Conservation (phyloP, 2,329 filamentous ascomycete species). For the Fusarium euwallaceae region DNA sequence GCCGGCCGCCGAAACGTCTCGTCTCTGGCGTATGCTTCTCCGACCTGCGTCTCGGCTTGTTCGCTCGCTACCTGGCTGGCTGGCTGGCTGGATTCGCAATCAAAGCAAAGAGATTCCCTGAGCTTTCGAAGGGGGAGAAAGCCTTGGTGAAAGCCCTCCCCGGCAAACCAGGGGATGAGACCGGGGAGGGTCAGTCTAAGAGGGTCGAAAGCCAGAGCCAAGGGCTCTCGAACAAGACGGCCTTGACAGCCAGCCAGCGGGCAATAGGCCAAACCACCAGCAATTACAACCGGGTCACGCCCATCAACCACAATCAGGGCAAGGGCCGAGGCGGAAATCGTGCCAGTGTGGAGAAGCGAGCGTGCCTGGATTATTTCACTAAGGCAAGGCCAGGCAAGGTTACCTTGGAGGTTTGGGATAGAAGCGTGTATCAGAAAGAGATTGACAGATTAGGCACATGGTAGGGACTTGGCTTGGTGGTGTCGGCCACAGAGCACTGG, state of each 20-base stretch:
- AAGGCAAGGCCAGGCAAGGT: slow-evolving; percentile 37
- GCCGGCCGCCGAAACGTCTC: slow-evolving; percentile 41
- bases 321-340: slow-evolving; percentile 40
- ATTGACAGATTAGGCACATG: slow-evolving; percentile 45
- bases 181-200: slow-evolving; percentile 16
- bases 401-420: slow-evolving; percentile 31
- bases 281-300: slow-evolving; percentile 29
- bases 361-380: slow-evolving; percentile 60
- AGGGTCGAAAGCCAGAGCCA: slow-evolving; percentile 22
- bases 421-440: slow-evolving; percentile 60
- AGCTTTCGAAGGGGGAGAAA: not conserved
- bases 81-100: not conserved
- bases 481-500: slow-evolving; percentile 20
- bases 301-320: slow-evolving; percentile 35
- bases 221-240: slow-evolving; percentile 14
- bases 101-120: not conserved
- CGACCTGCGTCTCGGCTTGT: slow-evolving; percentile 35
- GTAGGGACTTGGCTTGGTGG: slow-evolving; percentile 15
- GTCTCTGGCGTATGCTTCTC: slow-evolving; percentile 19
- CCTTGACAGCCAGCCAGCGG: slow-evolving; percentile 6
- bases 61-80: not conserved
- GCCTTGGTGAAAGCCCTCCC: slow-evolving; percentile 25
- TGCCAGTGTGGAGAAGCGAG: slow-evolving; percentile 57
- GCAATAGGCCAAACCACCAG: slow-evolving; percentile 26
- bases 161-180: slow-evolving; percentile 25